Conservation (phyloP, 208 protist genomes). For the Balamuthia mandrillaris region DNA sequence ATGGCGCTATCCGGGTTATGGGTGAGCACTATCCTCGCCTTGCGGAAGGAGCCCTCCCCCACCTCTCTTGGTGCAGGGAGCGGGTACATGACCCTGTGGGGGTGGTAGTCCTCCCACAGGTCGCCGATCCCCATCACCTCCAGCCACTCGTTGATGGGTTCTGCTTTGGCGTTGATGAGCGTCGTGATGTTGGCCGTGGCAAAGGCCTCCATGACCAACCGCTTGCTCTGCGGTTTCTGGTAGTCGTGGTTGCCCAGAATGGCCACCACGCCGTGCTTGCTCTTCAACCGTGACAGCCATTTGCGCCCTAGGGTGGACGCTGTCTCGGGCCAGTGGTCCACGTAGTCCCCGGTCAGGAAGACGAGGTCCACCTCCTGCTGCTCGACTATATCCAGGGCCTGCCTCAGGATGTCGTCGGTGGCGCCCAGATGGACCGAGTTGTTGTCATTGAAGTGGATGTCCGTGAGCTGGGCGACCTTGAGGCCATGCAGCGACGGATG, state of each 20-base stretch:
- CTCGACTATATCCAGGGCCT: neutral
- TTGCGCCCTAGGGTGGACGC: neutral
- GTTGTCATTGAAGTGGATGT: slow-evolving; percentile 16
- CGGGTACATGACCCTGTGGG: neutral
- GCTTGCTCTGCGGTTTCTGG: neutral
- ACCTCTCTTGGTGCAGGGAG: neutral
- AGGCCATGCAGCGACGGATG: slow-evolving; percentile 20
- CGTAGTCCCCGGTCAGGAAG: slow-evolving; percentile 37
- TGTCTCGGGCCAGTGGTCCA: slow-evolving; percentile 8
- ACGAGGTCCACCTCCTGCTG: neutral
- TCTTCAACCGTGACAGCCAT: neutral
- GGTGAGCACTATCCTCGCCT: neutral
- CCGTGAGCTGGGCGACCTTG: neutral
- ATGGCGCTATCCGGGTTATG: neutral
- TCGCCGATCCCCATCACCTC: neutral
- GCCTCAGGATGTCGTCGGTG: neutral
- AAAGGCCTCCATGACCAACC: neutral
- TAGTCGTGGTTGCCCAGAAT: neutral
- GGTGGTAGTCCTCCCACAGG: neutral
- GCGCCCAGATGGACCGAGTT: neutral
- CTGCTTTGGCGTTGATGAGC: neutral
- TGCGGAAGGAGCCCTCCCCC: neutral
- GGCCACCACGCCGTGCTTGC: neutral
- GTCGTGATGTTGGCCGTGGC: neutral
- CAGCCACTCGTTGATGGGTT: neutral